phyloP scores from a whole-genome alignment of 257 asterid genomes.

The Nemophila menziesii region DNA sequence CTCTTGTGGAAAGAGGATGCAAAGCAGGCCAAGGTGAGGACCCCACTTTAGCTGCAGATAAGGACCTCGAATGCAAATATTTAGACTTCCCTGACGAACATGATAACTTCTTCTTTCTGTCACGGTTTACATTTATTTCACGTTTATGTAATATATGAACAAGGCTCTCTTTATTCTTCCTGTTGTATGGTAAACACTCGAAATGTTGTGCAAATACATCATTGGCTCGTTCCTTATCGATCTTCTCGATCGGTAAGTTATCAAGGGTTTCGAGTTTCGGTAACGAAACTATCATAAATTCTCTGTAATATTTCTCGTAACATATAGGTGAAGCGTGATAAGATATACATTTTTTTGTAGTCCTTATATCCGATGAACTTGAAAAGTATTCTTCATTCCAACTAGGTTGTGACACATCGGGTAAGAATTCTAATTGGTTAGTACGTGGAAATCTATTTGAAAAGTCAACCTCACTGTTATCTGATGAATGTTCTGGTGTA shows the following conservation, averaged over 20 bases:
- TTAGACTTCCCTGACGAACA: conserved; percentile 37
- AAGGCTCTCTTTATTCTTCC: conserved; percentile 47
- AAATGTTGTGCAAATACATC: conserved; percentile 38
- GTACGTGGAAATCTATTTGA: conserved; percentile 29
- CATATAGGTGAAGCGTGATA: conserved; percentile 76
- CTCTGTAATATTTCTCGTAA: conserved; percentile 75
- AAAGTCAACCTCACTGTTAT: conserved; percentile 74
- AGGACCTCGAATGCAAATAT: conserved; percentile 61
- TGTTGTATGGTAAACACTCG: conserved; percentile 70
- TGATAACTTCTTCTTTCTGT: conserved; percentile 24
- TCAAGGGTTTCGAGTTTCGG: conserved; percentile 64
- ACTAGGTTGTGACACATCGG: conserved; percentile 34
- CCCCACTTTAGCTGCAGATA: conserved; percentile 82
- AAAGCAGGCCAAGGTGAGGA: conserved; percentile 68
- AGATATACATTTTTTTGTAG: conserved; percentile 37
- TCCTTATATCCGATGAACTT: conserved; percentile 25
- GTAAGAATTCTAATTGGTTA: conserved; percentile 24
- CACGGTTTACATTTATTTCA: conserved; percentile 47
- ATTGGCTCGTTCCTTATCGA: conserved; percentile 54
- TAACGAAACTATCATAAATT: conserved; percentile 68
- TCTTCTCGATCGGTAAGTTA: conserved; percentile 46
- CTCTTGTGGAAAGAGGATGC: conserved; percentile 57
- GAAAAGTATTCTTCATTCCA: conserved; percentile 32
- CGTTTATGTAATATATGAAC: conserved; percentile 57
- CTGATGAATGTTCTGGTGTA: conserved; percentile 49